Conservation (phyloP, 352 stramenopile species). For the Detonula confervacea region DNA sequence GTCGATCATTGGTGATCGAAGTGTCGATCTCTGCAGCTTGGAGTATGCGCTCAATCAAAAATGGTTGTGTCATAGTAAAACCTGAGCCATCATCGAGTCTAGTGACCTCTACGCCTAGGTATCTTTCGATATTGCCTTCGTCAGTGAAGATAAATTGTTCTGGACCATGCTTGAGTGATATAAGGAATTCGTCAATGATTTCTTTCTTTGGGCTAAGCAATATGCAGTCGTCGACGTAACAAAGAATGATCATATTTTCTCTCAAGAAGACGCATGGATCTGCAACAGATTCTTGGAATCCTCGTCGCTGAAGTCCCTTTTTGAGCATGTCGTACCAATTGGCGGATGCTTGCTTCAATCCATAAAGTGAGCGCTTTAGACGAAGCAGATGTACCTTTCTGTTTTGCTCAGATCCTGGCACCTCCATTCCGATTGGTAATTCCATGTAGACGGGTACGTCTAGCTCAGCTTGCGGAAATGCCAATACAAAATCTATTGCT, state of each 20-base stretch:
- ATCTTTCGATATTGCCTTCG: slow-evolving; percentile 45
- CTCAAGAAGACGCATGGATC: slow-evolving; percentile 43
- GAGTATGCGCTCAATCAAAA: slow-evolving; percentile 51
- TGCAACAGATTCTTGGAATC: slow-evolving; percentile 22
- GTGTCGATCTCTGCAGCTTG: no score
- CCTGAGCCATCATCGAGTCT: slow-evolving; percentile 8
- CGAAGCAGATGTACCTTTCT: slow-evolving; percentile 18
- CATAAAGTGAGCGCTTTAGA: slow-evolving; percentile 50
- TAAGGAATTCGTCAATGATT: slow-evolving; percentile 20
- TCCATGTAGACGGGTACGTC: slow-evolving; percentile 31
- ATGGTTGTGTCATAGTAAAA: slow-evolving; percentile 51
- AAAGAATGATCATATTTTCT: slow-evolving; percentile 25
- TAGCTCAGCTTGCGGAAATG: slow-evolving; percentile 34
- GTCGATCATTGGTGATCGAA: no score
- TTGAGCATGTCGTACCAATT: slow-evolving; percentile 52
- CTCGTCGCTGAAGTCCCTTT: slow-evolving; percentile 14
- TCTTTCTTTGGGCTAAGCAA: slow-evolving; percentile 5
- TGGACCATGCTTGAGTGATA: slow-evolving; percentile 17
- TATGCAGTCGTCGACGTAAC: slow-evolving; percentile 45
- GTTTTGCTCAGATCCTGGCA: not conserved
- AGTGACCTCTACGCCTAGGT: slow-evolving; percentile 55
- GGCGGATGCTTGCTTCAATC: slow-evolving; percentile 51
- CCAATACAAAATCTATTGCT: slow-evolving; percentile 35
- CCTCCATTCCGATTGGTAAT: slow-evolving; percentile 5
- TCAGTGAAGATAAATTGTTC: slow-evolving; percentile 49